Evolutionary conservation across 345 rosid genomes (phyloP).

Genomic region (Noccaea caerulescens): DNA sequence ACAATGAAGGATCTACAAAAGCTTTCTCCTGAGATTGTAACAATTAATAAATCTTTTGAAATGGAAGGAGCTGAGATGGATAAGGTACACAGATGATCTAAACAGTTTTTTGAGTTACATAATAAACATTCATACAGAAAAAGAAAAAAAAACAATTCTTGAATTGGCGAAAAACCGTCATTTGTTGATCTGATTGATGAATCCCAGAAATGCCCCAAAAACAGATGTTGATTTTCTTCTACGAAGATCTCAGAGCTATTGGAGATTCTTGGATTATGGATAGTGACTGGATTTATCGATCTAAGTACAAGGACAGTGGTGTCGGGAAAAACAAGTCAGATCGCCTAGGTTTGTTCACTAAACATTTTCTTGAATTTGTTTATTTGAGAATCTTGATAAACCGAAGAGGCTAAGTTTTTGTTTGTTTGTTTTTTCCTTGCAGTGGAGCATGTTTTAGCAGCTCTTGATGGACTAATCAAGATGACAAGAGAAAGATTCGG

Average conservation of each 20-base stretch:
- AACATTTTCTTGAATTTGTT: neutral
- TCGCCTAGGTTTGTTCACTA: slow-evolving; percentile 50
- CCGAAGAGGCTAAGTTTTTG: neutral
- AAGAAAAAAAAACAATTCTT: neutral
- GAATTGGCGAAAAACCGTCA: slow-evolving; percentile 21
- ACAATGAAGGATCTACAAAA: slow-evolving; percentile 73
- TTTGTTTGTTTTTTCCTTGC: neutral
- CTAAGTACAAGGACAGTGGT: slow-evolving; percentile 47
- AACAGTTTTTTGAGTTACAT: neutral
- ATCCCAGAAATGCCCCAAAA: slow-evolving; percentile 43
- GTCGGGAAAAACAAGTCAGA: slow-evolving; percentile 52
- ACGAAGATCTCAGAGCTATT: slow-evolving; percentile 57
- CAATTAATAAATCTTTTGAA: slow-evolving; percentile 49
- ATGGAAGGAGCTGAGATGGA: slow-evolving; percentile 55
- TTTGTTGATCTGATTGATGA: slow-evolving; percentile 44
- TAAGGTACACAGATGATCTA: slow-evolving; percentile 37
- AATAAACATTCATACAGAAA: neutral
- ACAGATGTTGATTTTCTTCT: slow-evolving; percentile 66
- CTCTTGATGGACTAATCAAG: slow-evolving; percentile 62
- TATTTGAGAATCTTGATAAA: neutral
- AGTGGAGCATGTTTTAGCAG: slow-evolving; percentile 66
- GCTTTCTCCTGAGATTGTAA: slow-evolving; percentile 62
- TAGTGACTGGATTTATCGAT: slow-evolving; percentile 58
- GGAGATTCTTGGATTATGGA: slow-evolving; percentile 72
- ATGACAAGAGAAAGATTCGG: slow-evolving; percentile 58